These are phyloP conservation scores for Phaffia rhodozyma DNA, from an alignment of 1,284 basidiomycete genomes.

Conservation along the genomic window DNA sequence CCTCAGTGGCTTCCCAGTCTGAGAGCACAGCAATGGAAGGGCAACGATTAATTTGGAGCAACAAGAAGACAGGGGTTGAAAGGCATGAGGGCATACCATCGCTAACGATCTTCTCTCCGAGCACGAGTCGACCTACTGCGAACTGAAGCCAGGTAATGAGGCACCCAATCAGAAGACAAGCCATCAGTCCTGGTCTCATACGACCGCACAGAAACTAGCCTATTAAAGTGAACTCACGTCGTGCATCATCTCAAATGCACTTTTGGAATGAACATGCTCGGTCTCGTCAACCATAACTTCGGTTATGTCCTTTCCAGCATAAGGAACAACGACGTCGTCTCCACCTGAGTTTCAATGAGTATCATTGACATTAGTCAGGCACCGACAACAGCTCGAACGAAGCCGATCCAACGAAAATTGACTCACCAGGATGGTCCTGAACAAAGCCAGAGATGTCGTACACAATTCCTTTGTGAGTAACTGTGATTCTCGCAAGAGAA, in stretches of 20 bases:
- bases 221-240: constrained; percentile 38
- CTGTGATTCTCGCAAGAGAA: constrained; percentile 6
- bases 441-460: constrained; percentile 42
- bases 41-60: background rate
- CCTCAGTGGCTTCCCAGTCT: constrained; percentile 16
- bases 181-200: too few species aligned
- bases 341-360: constrained; percentile 28
- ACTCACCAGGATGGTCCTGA: constrained; percentile 35
- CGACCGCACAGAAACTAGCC: background rate
- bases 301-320: constrained; percentile 75
- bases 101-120: constrained; percentile 58
- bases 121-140: constrained; percentile 64
- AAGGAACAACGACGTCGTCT: constrained; percentile 43
- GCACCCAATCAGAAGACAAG: background rate
- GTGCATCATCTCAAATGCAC: constrained; percentile 83
- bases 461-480: constrained; percentile 37
- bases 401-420: background rate
- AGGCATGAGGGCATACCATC: constrained; percentile 46
- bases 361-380: background rate
- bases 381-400: background rate
- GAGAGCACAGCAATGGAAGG: background rate
- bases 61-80: background rate
- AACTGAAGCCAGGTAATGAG: constrained; percentile 34
- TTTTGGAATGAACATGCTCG: constrained; percentile 87
- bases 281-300: constrained; percentile 65